These are phyloP conservation scores for Russula olivacea DNA, from an alignment of 768 basidiomycete species.

Conservation along the genomic window DNA sequence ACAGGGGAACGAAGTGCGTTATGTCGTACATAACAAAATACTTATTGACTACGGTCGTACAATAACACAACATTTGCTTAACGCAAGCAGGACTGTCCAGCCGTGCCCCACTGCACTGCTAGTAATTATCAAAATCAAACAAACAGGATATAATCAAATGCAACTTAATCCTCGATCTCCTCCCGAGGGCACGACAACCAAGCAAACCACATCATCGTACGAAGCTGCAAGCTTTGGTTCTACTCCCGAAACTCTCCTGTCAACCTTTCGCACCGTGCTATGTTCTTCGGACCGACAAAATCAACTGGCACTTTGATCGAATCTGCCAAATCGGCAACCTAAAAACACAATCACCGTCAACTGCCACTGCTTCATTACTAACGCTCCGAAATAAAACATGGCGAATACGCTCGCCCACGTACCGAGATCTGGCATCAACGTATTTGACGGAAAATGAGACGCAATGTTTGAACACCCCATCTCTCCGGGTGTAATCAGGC, in stretches of 20 bases:
- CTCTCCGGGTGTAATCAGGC: slow-evolving; percentile 83
- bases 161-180: slow-evolving; percentile 23
- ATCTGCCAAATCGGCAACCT: slow-evolving; percentile 92
- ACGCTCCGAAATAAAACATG: neutral
- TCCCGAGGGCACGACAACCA: slow-evolving; percentile 64
- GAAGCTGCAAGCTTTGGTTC: slow-evolving; percentile 79
- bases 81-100: too few species aligned
- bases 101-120: too few species aligned
- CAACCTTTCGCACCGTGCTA: slow-evolving; percentile 75
- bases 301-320: slow-evolving; percentile 95
- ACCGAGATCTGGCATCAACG: slow-evolving; percentile 77
- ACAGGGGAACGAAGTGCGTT: too few species aligned
- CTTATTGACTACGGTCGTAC: too few species aligned
- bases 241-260: slow-evolving; percentile 87
- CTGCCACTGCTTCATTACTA: slow-evolving; percentile 1
- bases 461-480: slow-evolving; percentile 86
- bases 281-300: slow-evolving; percentile 92
- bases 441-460: slow-evolving; percentile 80
- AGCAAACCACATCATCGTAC: slow-evolving; percentile 92
- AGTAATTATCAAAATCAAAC: neutral
- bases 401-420: slow-evolving; percentile 25
- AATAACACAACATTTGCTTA: too few species aligned
- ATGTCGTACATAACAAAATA: too few species aligned
- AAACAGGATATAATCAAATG: neutral
- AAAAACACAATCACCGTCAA: slow-evolving; percentile 9